phyloP scores from a whole-genome alignment of 2,329 filamentous ascomycete species.

The Colletotrichum eleusines region DNA sequence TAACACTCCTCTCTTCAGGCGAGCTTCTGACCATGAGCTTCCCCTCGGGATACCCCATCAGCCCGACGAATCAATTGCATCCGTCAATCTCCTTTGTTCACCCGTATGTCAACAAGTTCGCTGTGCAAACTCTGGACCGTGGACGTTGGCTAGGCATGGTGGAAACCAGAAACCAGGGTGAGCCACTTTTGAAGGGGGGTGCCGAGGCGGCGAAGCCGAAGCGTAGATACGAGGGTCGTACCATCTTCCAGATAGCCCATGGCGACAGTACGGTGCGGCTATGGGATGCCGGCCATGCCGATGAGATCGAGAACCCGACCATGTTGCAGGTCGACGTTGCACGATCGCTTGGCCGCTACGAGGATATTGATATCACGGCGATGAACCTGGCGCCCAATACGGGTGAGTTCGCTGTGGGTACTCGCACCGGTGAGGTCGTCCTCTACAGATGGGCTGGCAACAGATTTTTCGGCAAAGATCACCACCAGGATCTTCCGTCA shows the following conservation, averaged over 20 bases:
- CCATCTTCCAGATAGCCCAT: conserved; percentile 87
- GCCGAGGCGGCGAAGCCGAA: conserved; percentile 76
- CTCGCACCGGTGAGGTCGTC: conserved; percentile 84
- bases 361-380: conserved; percentile 80
- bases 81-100: conserved; percentile 89
- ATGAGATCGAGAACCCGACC: conserved; percentile 89
- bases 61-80: conserved; percentile 92
- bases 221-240: conserved; percentile 84
- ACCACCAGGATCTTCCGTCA: conserved; percentile 58
- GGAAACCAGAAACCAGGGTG: conserved; percentile 85
- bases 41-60: conserved; percentile 90
- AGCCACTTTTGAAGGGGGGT: conserved; percentile 82
- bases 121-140: conserved; percentile 80
- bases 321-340: conserved; percentile 89
- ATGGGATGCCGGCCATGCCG: conserved; percentile 92
- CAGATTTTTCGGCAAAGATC: conserved; percentile 74
- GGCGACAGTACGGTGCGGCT: conserved; percentile 91
- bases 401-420: conserved; percentile 87
- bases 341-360: conserved; percentile 82
- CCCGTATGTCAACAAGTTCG: conserved; percentile 83
- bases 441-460: conserved; percentile 93
- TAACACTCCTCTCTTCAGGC: conserved; percentile 84
- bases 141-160: conserved; percentile 89
- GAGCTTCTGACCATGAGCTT: conserved; percentile 93
- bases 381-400: conserved; percentile 85